Evolutionary conservation across 2,329 filamentous ascomycete genomes (phyloP).

Genomic region (Fusarium dlaminii): DNA sequence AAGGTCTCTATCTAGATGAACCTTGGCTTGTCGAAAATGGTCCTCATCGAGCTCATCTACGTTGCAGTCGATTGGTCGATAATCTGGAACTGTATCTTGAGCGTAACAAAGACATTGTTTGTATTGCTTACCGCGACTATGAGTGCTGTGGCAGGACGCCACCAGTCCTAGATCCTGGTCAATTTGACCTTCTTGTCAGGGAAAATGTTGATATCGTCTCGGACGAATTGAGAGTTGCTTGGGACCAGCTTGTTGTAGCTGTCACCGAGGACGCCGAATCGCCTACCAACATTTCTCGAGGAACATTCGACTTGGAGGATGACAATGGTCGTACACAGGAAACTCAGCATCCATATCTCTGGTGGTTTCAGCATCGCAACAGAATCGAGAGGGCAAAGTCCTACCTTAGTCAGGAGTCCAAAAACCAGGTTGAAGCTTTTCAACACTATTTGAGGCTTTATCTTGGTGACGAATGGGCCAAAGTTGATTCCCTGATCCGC

Average conservation of each 20-base stretch:
- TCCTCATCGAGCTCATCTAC: neutral
- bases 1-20: neutral
- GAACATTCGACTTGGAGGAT: fast-evolving
- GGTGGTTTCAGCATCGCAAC: neutral
- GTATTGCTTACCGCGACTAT: neutral
- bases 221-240: fast-evolving
- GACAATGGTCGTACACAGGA: neutral
- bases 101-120: neutral
- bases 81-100: neutral
- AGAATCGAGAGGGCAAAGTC: neutral
- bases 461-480: neutral
- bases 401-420: neutral
- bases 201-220: neutral
- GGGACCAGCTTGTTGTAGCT: neutral
- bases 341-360: neutral
- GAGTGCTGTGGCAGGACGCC: neutral
- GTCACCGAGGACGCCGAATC: fast-evolving
- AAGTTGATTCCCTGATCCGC: neutral
- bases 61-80: neutral
- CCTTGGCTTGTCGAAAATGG: neutral
- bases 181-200: fast-evolving
- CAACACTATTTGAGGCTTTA: neutral
- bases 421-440: fast-evolving
- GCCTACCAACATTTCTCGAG: neutral
- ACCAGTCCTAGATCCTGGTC: fast-evolving